Evolutionary conservation across 768 basidiomycete species (phyloP), one percentile per base, ranked within the genome.

Genomic region (Tricholoma matsutake): DNA sequence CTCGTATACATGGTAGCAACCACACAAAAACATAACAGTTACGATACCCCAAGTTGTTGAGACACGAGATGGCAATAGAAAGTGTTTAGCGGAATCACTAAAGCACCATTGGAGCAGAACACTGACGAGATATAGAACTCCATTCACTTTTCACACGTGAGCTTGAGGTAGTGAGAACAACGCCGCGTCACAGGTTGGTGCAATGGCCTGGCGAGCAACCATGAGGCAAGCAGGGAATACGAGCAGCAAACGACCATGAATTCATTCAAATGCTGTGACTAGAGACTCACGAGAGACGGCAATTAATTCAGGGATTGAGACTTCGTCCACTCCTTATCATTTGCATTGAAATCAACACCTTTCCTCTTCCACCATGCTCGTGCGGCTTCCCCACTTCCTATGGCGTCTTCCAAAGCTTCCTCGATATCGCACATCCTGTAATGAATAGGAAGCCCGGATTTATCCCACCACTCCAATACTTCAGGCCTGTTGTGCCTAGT

Each of bases 371-470:
- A 95, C 92, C 92, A 95, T 58, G 76, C 77, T 68, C 90, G 81
- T 10, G 87, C 90, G 52, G 78, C 83, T 62, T 87, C 83, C 11
- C 91, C 91, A n/a, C 87, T 88, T 7, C 88, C 87, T 55, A 92
- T 89, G 0, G 90, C 88, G 65, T 95, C 93, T 70, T 94, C 93
- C 66, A 95, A 72, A 3, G 93, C 93, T 77, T 94, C 93, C 69
- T 96, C 93, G 54, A 96, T 86, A 71, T 96, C 93, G 69, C 93
- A 94, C 83, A 93, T 86, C 57, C 94, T 84, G 73, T 93, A 96
- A 67, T 91, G 89, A 60, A 94, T 85, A 3, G 89, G 82, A 54
- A 94, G 76, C 6, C 88, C 88, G 43, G 84, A 88, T 67, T 83
- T 83, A 63, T 91, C 83, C 94, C 94, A 95, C 93, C 93, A 96